phyloP scores from a whole-genome alignment of 176 grass and related monocot genomes.

The Phoenix dactylifera region DNA sequence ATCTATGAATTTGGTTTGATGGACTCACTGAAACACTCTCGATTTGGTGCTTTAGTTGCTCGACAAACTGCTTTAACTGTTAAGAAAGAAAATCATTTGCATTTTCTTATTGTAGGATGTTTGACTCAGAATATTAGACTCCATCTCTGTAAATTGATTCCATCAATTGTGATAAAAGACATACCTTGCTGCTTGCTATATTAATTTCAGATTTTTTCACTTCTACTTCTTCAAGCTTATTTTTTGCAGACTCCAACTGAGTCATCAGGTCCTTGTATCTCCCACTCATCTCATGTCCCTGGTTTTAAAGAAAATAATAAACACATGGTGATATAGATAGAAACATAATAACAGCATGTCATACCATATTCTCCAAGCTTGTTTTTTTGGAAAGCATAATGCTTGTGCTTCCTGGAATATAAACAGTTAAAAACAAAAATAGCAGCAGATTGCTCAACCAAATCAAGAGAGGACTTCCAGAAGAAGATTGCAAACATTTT shows the following conservation, averaged over 20 bases:
- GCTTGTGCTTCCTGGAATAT: slow-evolving; percentile 33
- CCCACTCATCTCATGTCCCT: slow-evolving; percentile 30
- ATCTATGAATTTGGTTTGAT: neutral
- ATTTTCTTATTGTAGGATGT: too few relatives aligned
- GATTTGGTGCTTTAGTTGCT: slow-evolving; percentile 39
- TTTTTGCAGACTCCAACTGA: slow-evolving; percentile 37
- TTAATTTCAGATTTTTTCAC: slow-evolving; percentile 36
- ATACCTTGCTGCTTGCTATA: slow-evolving; percentile 50
- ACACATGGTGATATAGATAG: slow-evolving; percentile 8
- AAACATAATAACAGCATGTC: neutral
- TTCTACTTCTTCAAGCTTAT: slow-evolving; percentile 49
- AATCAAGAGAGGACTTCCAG: too few relatives aligned
- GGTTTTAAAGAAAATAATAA: slow-evolving; percentile 14
- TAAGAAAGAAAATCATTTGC: neutral
- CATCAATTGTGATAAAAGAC: neutral
- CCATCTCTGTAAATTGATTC: neutral
- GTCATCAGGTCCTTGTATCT: slow-evolving; percentile 26
- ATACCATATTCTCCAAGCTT: slow-evolving; percentile 26
- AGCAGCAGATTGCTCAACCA: neutral
- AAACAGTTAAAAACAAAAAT: slow-evolving; percentile 3
- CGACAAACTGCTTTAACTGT: slow-evolving; percentile 21
- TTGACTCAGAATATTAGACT: too few relatives aligned
- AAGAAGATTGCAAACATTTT: too few relatives aligned
- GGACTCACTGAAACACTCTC: slow-evolving; percentile 47
- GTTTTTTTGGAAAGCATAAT: slow-evolving; percentile 6